Conservation (phyloP, 768 basidiomycete genomes). For the Auricularia sp. region DNA sequence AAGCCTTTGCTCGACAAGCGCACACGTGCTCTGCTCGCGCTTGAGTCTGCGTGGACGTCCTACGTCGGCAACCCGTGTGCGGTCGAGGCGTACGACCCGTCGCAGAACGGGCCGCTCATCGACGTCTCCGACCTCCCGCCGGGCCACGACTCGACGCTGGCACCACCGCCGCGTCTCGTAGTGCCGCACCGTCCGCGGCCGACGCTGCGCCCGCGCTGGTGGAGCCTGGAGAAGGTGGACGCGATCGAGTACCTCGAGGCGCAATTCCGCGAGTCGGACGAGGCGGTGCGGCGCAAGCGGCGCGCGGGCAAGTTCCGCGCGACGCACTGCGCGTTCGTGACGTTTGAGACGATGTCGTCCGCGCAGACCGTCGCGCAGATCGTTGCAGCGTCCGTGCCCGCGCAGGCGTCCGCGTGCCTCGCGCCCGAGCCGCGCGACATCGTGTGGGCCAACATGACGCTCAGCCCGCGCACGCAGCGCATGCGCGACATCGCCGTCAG, state of each 20-base stretch:
- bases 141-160: constrained; percentile 36
- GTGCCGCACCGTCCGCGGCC: constrained; percentile 70
- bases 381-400: constrained; percentile 61
- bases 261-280: constrained; percentile 72
- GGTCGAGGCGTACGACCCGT: constrained; percentile 71
- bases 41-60: constrained; percentile 80
- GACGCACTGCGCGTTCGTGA: constrained; percentile 84
- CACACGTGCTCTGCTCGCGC: constrained; percentile 64
- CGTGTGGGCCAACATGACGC: constrained; percentile 84
- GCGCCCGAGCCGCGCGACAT: constrained; percentile 95
- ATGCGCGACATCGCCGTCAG: constrained; percentile 67
- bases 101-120: constrained; percentile 37
- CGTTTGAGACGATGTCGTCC: constrained; percentile 90
- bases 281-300: constrained; percentile 66
- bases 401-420: constrained; percentile 53
- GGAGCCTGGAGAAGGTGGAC: constrained; percentile 60
- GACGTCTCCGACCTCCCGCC: constrained; percentile 33
- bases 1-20: constrained; percentile 65
- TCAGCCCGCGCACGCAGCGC: constrained; percentile 44
- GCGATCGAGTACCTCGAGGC: constrained; percentile 81
- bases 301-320: constrained; percentile 65
- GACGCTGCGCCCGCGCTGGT: constrained; percentile 65
- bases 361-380: constrained; percentile 90
- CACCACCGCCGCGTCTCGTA: constrained; percentile 47
- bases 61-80: constrained; percentile 93